Evolutionary conservation across 2,329 filamentous ascomycete genomes (phyloP), one percentile per base, ranked within the genome.

Genomic region (Beauveria scarabaeidicola): DNA sequence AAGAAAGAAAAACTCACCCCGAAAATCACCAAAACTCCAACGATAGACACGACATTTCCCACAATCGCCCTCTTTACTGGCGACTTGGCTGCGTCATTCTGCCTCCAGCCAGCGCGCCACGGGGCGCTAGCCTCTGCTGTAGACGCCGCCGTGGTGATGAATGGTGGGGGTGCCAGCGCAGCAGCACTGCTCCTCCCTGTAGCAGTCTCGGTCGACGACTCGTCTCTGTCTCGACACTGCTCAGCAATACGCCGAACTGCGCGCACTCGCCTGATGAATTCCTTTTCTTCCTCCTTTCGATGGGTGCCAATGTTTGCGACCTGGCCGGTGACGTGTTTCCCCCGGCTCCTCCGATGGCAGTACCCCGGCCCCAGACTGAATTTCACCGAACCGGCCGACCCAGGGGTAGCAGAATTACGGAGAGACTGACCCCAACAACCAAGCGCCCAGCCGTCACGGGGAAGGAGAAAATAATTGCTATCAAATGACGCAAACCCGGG

Each of bases 351-450:
- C 29, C 21, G 53, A 47, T 27, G 25, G 27, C 41, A 17, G 43
- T 17, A 38, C 7, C 23, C 13, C 5, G 11, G 41, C 43, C 27
- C 23, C 53, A 57, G 54, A 40, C 29, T 48, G 27, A 48, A 57
- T 57, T 57, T 57, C 29, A 36, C 54, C 54, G 54, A 57, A 41
- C 54, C 54, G 54, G 54, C 54, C 44, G 54, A 21, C 19, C 43
- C 54, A 27, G 19, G 44, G 52, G 41, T 11, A 36, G 27, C 29
- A 46, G 32, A 57, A 57, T 48, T 48, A 44, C 54, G 54, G 54
- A 57, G 54, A 19, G 54, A 21, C 19, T 54, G 21, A 32, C 54
- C 54, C 54, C 54, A 56, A 54, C 52, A 54, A 29, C 51, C 27
- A 15, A 41, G 17, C 17, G 52, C 36, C 40, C 27, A 46, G 27